These are phyloP conservation scores for Cercospora sp. DNA, from an alignment of 2,329 filamentous ascomycete genomes.

Conservation along the genomic window DNA sequence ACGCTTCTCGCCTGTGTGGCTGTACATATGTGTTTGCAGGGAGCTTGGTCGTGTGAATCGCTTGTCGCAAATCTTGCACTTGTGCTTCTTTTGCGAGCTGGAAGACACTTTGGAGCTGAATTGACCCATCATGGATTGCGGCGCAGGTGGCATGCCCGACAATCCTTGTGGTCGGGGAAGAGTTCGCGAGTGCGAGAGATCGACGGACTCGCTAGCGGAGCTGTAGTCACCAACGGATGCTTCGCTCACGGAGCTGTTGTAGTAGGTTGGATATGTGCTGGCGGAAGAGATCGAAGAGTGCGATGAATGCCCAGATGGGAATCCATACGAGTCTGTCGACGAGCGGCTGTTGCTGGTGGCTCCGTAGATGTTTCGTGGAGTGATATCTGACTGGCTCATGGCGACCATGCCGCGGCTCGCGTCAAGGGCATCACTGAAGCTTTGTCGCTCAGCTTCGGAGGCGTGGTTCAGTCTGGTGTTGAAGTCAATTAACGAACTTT, in stretches of 20 bases:
- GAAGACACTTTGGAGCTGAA: slow-evolving; percentile 96
- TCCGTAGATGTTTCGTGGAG: slow-evolving; percentile 85
- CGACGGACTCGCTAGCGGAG: slow-evolving; percentile 81
- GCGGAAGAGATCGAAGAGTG: slow-evolving; percentile 87
- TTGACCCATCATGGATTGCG: slow-evolving; percentile 97
- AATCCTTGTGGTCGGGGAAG: slow-evolving; percentile 74
- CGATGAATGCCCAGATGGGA: slow-evolving; percentile 79
- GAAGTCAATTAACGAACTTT: slow-evolving; percentile 67
- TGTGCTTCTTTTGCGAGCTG: slow-evolving; percentile 98
- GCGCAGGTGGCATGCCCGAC: slow-evolving; percentile 71
- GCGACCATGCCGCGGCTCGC: slow-evolving; percentile 93
- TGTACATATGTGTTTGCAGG: slow-evolving; percentile 96
- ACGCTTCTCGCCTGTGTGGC: slow-evolving; percentile 98
- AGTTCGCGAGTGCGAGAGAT: slow-evolving; percentile 76
- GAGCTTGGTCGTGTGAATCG: slow-evolving; percentile 93
- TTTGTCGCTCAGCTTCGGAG: slow-evolving; percentile 61
- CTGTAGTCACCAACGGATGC: slow-evolving; percentile 91
- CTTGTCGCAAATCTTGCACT: slow-evolving; percentile 99
- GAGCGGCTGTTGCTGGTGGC: slow-evolving; percentile 54
- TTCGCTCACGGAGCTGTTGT: slow-evolving; percentile 76
- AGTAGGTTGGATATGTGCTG: slow-evolving; percentile 77
- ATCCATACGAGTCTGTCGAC: slow-evolving; percentile 86
- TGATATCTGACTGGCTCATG: slow-evolving; percentile 82
- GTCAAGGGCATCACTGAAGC: slow-evolving; percentile 86
- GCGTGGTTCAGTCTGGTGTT: slow-evolving; percentile 56